Base-by-base conservation (phyloP, 2,329 filamentous ascomycete genomes). In the Aspergillus viridinutans region DNA sequence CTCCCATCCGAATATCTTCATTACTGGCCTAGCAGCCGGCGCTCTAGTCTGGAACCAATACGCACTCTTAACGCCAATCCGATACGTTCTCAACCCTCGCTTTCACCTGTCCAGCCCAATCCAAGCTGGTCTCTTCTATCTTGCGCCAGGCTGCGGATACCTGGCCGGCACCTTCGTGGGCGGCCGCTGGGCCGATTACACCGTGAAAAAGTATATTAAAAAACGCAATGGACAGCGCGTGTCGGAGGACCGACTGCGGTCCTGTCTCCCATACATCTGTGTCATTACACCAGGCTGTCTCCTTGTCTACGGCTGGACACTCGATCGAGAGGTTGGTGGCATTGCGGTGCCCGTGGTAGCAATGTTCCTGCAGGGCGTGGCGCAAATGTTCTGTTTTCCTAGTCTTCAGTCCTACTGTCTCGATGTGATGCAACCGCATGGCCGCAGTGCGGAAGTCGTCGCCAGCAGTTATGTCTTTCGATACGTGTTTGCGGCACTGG, bases 391-490 rank as follows among this genome's bases (percentile, higher is more conserved):
- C 67, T 89, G 87, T 64, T 92, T 91, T 66, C 88, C 88, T 0
- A 85, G 83, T 50, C 71, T 92, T 59, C 92, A 92, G 70, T 90
- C 89, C 0, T 92, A 94, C 73, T 92, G 89, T 69, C 74, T 94
- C 43, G 90, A 94, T 70, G 89, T 93, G 12, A 90, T 92, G 86
- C 88, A 88, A 61, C 67, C 71, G 2, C 70, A 67, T 23, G 80
- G 80, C 1, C 78, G 83, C 29, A 85, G 85, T 47, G 84, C 87
- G 3, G 90, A 94, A 67, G 88, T 93, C 3, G 84, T 90, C 47
- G 89, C 89, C 0, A 88, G 89, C 0, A 94, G 93, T 71, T 94
- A 92, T 71, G 85, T 91, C 66, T 79, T 90, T 52, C 80, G 90
- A 5, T 94, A 93, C 71, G 68, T 91, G 5, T 89, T 92, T 63